Evolutionary conservation across 2,329 filamentous ascomycete genomes (phyloP).

Genomic region (Paecilomyces niveus): DNA sequence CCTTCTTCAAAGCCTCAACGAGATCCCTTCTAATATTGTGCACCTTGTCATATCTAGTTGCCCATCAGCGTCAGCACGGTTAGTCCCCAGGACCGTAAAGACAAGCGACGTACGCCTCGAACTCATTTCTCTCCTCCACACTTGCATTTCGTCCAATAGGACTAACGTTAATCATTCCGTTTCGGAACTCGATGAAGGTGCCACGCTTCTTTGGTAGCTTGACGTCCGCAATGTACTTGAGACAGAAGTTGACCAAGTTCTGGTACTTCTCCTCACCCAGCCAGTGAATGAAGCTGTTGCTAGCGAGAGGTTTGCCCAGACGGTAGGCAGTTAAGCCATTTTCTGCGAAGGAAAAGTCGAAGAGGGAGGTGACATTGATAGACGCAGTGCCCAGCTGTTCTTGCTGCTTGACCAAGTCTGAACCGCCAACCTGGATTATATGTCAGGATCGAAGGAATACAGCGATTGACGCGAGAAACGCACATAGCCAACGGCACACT

Average conservation of each 20-base stretch:
- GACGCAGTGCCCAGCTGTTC: slow-evolving; percentile 75
- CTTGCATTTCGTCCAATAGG: slow-evolving; percentile 74
- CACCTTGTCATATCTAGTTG: slow-evolving; percentile 60
- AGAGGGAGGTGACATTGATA: slow-evolving; percentile 70
- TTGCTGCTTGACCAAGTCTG: slow-evolving; percentile 87
- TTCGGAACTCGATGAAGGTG: slow-evolving; percentile 61
- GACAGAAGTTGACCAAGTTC: slow-evolving; percentile 50
- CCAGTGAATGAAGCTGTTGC: slow-evolving; percentile 84
- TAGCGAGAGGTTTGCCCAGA: slow-evolving; percentile 65
- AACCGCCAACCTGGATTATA: slow-evolving; percentile 62
- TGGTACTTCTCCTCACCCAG: slow-evolving; percentile 75
- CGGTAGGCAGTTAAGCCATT: slow-evolving; percentile 92
- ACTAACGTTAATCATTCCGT: slow-evolving; percentile 60
- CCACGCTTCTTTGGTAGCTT: slow-evolving; percentile 58
- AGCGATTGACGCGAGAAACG: slow-evolving; percentile 5
- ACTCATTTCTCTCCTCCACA: slow-evolving; percentile 71
- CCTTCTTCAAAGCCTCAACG: slow-evolving; percentile 67
- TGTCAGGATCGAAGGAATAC: slow-evolving; percentile 9
- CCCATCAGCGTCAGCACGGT: slow-evolving; percentile 6
- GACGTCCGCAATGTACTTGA: slow-evolving; percentile 55
- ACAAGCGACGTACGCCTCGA: slow-evolving; percentile 49
- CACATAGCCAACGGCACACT: slow-evolving; percentile 78
- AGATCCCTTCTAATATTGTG: slow-evolving; percentile 71
- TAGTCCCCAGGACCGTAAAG: not conserved
- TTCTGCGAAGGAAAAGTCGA: slow-evolving; percentile 97